Evolutionary conservation across 345 rosid species (phyloP).

Genomic region (Pistacia atlantica): DNA sequence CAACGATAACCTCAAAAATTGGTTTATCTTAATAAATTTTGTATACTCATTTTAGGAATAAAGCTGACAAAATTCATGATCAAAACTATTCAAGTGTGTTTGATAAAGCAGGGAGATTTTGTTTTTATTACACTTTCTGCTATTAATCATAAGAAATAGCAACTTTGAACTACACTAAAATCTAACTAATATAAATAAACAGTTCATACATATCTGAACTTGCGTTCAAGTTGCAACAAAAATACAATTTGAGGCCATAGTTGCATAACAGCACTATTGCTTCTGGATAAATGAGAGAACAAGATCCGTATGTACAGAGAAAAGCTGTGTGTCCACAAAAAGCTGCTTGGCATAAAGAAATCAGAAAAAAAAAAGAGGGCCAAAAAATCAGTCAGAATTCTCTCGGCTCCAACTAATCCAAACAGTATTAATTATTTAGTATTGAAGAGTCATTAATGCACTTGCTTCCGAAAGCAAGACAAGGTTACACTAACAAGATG

Average conservation of each 20-base stretch:
- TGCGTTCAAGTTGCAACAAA: constrained; percentile 30
- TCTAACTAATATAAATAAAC: constrained; percentile 2
- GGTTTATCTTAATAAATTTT: too few species aligned
- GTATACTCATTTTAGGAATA: too few species aligned
- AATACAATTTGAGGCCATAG: constrained; percentile 13
- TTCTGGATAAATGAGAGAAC: constrained; percentile 91
- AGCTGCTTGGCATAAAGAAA: constrained; percentile 40
- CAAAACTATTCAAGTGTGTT: background rate
- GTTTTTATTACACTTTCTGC: background rate
- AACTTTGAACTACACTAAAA: constrained; percentile 9
- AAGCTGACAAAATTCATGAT: too few species aligned
- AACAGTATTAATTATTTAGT: background rate
- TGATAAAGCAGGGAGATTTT: background rate
- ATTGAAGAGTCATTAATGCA: background rate
- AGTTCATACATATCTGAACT: constrained; percentile 27
- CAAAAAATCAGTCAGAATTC: background rate
- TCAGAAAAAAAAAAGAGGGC: background rate
- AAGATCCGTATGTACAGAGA: constrained; percentile 94
- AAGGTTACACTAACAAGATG: background rate
- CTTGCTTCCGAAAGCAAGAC: background rate
- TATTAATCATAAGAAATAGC: background rate
- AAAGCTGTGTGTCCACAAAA: constrained; percentile 92
- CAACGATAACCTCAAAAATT: too few species aligned
- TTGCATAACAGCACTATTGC: constrained; percentile 45
- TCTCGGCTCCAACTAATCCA: background rate